Conservation (phyloP, 192 early-diverging fungal genomes). For the Oehlia diaphana region DNA sequence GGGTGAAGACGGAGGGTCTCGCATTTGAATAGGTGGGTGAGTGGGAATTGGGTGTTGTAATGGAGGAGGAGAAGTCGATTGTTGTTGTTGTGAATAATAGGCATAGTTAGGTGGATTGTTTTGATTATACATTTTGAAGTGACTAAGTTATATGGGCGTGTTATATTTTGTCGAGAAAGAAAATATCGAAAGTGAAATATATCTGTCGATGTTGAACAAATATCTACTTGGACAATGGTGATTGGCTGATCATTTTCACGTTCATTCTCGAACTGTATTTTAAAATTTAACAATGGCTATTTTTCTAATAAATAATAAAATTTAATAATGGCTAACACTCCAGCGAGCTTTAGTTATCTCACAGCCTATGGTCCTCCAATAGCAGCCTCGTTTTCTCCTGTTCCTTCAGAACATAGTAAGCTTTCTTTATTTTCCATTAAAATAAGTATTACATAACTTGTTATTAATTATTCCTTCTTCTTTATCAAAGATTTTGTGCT, state of each 20-base stretch:
- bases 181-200: not conserved
- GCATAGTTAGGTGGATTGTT: not conserved
- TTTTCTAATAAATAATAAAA: too few relatives aligned
- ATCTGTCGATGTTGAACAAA: too few relatives aligned
- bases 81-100: constrained; percentile 22
- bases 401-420: constrained; percentile 18
- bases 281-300: too few relatives aligned
- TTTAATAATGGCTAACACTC: not conserved
- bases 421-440: not conserved
- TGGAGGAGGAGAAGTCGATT: constrained; percentile 53
- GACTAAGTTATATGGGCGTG: too few relatives aligned
- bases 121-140: constrained; percentile 6
- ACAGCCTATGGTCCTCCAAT: constrained; percentile 9
- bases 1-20: constrained; percentile 43
- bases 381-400: not conserved
- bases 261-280: too few relatives aligned
- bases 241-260: not conserved
- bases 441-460: not conserved
- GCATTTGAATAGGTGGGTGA: constrained; percentile 60
- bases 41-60: constrained; percentile 61
- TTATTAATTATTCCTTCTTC: not conserved
- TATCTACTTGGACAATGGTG: not conserved
- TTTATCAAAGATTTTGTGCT: not conserved
- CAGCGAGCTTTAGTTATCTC: constrained; percentile 16
- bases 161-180: not conserved